Evolutionary conservation across 495 filamentous ascomycete genomes (phyloP).

Genomic region (Gamarada debralockiae): DNA sequence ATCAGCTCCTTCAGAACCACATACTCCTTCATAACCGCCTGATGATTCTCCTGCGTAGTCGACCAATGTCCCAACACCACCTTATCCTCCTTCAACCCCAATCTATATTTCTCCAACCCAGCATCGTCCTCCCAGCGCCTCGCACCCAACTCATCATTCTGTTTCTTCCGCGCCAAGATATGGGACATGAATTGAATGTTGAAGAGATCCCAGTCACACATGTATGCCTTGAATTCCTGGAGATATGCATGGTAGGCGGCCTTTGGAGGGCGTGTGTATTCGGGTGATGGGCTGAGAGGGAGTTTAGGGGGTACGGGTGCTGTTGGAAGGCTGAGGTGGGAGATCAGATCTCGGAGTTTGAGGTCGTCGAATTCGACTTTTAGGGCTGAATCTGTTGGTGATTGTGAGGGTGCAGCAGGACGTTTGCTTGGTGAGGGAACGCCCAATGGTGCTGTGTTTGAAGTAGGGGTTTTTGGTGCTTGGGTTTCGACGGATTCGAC

Average conservation of each 20-base stretch:
- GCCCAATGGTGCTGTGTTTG: constrained; percentile 9
- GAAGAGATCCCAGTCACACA: constrained; percentile 64
- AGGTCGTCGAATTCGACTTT: constrained; percentile 62
- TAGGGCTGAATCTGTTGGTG: constrained; percentile 35
- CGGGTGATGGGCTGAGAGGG: constrained; percentile 13
- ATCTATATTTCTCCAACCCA: constrained; percentile 48
- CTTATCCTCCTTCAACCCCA: constrained; percentile 60
- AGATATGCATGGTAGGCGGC: constrained; percentile 58
- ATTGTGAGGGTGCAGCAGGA: constrained; percentile 13
- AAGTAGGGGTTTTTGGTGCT: constrained; percentile 20
- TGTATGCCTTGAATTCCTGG: constrained; percentile 59
- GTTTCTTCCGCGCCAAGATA: constrained; percentile 58
- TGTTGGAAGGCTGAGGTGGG: constrained; percentile 58
- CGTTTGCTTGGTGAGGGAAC: constrained; percentile 15
- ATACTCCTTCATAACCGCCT: constrained; percentile 55
- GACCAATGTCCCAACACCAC: constrained; percentile 61
- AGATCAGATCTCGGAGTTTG: constrained; percentile 59
- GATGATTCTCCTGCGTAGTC: constrained; percentile 59
- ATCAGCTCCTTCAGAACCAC: constrained; percentile 51
- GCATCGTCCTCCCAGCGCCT: constrained; percentile 54
- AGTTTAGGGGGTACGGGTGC: constrained; percentile 49
- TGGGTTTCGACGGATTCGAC: constrained; percentile 4
- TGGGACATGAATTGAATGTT: constrained; percentile 62
- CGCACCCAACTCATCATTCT: constrained; percentile 43
- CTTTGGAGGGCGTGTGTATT: constrained; percentile 37